Percentiles rank a stretch among this genome's conserved stretches.
phyloP scores from a whole-genome alignment of 225 moss, liverwort and hornwort genomes.

The Lunularia cruciata region DNA sequence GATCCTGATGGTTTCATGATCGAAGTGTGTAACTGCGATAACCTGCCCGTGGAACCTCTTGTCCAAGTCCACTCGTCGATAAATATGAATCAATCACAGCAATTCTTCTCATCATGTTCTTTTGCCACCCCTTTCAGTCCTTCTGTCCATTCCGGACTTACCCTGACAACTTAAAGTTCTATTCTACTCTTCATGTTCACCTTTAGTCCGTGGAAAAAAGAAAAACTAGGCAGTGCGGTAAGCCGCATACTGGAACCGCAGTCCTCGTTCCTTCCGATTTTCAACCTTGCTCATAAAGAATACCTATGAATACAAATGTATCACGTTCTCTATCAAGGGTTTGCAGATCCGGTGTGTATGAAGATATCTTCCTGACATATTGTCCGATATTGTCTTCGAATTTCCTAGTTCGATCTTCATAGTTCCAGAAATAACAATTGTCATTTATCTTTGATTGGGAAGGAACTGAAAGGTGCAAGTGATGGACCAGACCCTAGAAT shows the following conservation, averaged over 20 bases:
- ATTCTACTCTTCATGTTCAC: neutral
- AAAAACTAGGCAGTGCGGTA: neutral
- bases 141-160: neutral
- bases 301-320: no score
- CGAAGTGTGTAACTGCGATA: conserved; percentile 84
- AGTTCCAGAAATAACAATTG: neutral
- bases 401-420: neutral
- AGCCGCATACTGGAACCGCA: neutral
- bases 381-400: neutral
- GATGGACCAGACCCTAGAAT: neutral
- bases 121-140: neutral
- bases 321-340: neutral
- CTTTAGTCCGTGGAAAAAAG: neutral
- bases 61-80: neutral
- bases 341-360: neutral
- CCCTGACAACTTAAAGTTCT: neutral
- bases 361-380: no score
- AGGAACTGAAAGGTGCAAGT: neutral
- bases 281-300: neutral
- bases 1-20: conserved; percentile 93
- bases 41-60: conserved; percentile 65
- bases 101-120: conserved; percentile 3
- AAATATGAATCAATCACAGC: conserved; percentile 4
- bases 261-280: neutral
- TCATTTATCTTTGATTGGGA: neutral